Evolutionary conservation across 306 rosid species (phyloP).

Genomic region (Carpinus fangiana): DNA sequence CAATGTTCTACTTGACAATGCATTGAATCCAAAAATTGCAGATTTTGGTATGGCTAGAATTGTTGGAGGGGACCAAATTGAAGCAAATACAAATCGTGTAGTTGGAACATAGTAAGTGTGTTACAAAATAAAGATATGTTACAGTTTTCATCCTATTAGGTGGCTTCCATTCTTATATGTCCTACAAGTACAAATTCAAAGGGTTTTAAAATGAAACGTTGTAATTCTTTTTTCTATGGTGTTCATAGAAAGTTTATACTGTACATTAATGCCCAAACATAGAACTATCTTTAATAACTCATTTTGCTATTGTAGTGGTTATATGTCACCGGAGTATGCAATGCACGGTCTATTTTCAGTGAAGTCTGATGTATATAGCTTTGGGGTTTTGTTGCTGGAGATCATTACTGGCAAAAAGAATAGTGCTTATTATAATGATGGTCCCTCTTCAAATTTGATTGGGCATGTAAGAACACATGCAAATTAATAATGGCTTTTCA

Average conservation of each 20-base stretch:
- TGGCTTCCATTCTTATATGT: constrained; percentile 2
- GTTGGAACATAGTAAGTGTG: constrained; percentile 67
- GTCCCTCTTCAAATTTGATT: constrained; percentile 34
- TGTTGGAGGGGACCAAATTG: constrained; percentile 52
- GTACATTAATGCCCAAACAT: too few relatives aligned
- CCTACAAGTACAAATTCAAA: not conserved
- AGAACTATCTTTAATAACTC: too few relatives aligned
- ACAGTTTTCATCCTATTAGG: too few relatives aligned
- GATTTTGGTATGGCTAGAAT: constrained; percentile 78
- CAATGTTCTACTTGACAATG: constrained; percentile 51
- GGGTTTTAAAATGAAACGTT: too few relatives aligned
- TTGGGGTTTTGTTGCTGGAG: too few relatives aligned
- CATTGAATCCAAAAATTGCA: constrained; percentile 60
- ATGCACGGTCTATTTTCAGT: too few relatives aligned
- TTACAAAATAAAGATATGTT: too few relatives aligned
- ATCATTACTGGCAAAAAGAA: constrained; percentile 26
- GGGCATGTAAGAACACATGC: constrained; percentile 34
- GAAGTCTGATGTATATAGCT: too few relatives aligned
- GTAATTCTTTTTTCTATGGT: too few relatives aligned
- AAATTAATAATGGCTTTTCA: too few relatives aligned
- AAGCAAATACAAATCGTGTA: constrained; percentile 54
- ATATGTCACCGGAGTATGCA: not conserved
- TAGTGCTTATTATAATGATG: constrained; percentile 2
- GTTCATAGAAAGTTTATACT: too few relatives aligned
- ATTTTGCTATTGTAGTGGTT: too few relatives aligned